Evolutionary conservation across 73 alveolate species (phyloP).

Genomic region (Tetrahymena borealis): DNA sequence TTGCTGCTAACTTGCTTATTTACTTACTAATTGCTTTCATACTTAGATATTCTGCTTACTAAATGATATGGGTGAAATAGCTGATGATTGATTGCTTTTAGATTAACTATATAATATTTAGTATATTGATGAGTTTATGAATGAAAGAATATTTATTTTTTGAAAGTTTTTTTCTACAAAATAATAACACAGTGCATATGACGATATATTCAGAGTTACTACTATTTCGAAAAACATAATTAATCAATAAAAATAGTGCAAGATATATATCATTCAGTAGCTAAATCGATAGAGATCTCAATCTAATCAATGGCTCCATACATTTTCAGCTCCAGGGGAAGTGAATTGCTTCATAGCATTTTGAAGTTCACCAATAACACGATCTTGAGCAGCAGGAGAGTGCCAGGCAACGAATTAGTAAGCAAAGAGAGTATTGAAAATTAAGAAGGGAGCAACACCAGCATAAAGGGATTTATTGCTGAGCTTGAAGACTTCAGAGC

Average conservation of each 20-base stretch:
- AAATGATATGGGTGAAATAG: no score
- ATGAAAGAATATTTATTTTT: neutral
- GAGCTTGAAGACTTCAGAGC: neutral
- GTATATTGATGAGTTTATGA: neutral
- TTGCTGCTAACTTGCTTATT: neutral
- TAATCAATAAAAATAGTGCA: neutral
- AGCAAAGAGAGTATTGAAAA: conserved; percentile 30
- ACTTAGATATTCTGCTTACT: no score
- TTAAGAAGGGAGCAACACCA: conserved; percentile 34
- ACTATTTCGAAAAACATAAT: neutral
- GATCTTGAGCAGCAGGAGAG: conserved; percentile 25
- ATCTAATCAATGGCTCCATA: neutral
- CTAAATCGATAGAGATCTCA: neutral
- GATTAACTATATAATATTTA: neutral
- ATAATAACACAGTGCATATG: neutral
- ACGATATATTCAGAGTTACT: neutral
- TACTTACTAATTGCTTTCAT: no score
- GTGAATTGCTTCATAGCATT: conserved; percentile 1
- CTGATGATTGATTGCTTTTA: no score
- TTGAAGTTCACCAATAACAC: conserved; percentile 7
- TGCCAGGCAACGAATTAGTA: conserved; percentile 36
- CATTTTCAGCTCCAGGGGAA: neutral
- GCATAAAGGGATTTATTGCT: neutral
- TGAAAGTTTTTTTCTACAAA: neutral
- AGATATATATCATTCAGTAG: neutral